Evolutionary conservation across 176 grass and related monocot genomes (phyloP).

Genomic region (Alopecurus myosuroides): DNA sequence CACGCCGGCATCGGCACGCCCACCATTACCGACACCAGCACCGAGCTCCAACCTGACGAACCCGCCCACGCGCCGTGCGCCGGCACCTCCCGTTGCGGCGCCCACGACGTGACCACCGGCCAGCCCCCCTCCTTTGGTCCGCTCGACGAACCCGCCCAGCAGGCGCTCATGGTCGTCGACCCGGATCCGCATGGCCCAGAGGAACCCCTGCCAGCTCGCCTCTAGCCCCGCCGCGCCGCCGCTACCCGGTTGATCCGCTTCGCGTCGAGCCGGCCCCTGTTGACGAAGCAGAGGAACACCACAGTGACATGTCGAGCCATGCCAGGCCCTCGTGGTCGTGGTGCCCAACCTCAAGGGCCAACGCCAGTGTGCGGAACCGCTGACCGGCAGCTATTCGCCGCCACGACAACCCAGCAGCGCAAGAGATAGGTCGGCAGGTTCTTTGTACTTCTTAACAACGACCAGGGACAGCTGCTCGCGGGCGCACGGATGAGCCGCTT

Average conservation of each 20-base stretch:
- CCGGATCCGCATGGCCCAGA: not conserved
- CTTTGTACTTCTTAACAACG: no score
- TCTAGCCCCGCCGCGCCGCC: not conserved
- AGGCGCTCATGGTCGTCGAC: not conserved
- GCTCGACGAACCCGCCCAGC: not conserved
- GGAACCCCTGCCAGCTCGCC: not conserved
- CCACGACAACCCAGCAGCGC: no score
- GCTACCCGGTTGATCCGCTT: not conserved
- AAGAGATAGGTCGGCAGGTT: no score
- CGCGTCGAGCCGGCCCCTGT: not conserved
- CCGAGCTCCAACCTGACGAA: constrained; percentile 75
- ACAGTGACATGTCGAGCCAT: not conserved
- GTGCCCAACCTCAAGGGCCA: not conserved
- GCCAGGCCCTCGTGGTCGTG: not conserved
- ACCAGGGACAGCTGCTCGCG: no score
- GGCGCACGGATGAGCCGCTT: no score
- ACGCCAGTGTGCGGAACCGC: no score
- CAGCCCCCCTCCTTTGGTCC: not conserved
- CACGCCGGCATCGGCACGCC: not conserved
- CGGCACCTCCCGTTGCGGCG: not conserved
- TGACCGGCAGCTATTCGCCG: no score
- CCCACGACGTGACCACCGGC: not conserved
- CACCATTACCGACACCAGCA: constrained; percentile 14
- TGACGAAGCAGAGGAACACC: not conserved
- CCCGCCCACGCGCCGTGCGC: constrained; percentile 43